A percentile compares a stretch with the other conserved stretches of the same genome.
These are phyloP conservation scores for Arachnomyces sp. DNA, from an alignment of 2,329 filamentous ascomycete genomes.

Conservation along the genomic window DNA sequence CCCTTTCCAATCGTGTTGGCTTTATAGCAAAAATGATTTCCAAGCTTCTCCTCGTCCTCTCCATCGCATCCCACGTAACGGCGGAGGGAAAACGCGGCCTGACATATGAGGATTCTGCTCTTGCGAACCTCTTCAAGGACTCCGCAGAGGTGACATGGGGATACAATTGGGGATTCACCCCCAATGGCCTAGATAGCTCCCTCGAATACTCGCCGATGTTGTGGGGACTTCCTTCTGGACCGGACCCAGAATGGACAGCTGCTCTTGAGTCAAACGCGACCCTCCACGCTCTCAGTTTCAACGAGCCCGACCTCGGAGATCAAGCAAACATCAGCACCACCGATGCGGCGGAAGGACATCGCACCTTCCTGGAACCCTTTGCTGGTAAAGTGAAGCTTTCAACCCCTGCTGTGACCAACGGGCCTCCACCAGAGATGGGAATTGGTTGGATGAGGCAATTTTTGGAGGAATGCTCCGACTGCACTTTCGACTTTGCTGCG, in stretches of 20 bases:
- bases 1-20: no score
- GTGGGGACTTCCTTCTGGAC: constrained; percentile 24
- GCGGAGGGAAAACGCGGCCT: constrained; percentile 23
- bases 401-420: constrained; percentile 36
- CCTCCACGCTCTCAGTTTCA: constrained; percentile 39
- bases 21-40: no score
- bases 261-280: constrained; percentile 24
- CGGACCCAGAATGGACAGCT: constrained; percentile 30
- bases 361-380: constrained; percentile 31
- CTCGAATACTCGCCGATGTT: constrained; percentile 41
- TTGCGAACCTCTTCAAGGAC: constrained; percentile 24
- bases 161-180: constrained; percentile 37
- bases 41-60: no score
- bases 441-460: constrained; percentile 36
- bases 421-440: constrained; percentile 24
- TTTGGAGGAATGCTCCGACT: constrained; percentile 31
- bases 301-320: constrained; percentile 36
- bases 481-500: constrained; percentile 33
- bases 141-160: constrained; percentile 29
- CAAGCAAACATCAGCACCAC: constrained; percentile 33
- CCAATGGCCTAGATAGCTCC: constrained; percentile 22
- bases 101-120: constrained; percentile 34
- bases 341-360: constrained; percentile 31
- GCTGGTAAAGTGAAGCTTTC: constrained; percentile 32
- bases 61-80: no score